Conservation (phyloP, 257 asterid species). For the Cruciata laevipes region DNA sequence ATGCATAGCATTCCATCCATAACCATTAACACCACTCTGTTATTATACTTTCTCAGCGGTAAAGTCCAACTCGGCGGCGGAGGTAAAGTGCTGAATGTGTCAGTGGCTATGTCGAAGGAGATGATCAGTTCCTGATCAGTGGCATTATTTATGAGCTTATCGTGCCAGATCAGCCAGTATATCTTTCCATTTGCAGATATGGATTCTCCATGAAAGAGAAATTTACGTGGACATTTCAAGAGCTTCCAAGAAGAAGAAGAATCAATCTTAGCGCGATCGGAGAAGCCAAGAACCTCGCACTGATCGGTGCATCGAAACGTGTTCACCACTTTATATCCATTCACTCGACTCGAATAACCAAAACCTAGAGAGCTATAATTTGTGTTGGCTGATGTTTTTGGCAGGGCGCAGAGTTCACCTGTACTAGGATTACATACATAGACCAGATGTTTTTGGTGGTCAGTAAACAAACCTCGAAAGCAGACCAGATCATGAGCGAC, state of each 20-base stretch:
- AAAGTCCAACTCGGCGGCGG: background rate
- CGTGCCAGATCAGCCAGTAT: no score
- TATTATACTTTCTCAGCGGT: background rate
- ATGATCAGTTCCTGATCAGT: background rate
- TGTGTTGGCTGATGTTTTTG: background rate
- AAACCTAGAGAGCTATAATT: background rate
- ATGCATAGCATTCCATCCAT: background rate
- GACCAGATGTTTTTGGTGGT: no score
- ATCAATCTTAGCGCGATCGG: background rate
- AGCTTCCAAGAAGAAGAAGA: conserved; percentile 1
- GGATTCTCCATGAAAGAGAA: background rate
- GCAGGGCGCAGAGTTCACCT: background rate
- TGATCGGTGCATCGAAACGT: background rate
- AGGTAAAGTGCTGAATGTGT: background rate
- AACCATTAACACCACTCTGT: background rate
- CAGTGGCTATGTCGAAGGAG: background rate
- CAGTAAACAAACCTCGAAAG: background rate
- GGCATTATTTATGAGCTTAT: background rate
- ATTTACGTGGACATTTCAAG: background rate
- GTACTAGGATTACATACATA: conserved; percentile 2
- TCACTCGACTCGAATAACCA: background rate
- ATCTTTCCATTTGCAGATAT: background rate
- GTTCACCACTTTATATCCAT: conserved; percentile 1
- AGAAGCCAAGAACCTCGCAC: background rate
- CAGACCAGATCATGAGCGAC: background rate